phyloP scores from a whole-genome alignment of 176 grass and related monocot genomes.

The Aechmea fasciata region DNA sequence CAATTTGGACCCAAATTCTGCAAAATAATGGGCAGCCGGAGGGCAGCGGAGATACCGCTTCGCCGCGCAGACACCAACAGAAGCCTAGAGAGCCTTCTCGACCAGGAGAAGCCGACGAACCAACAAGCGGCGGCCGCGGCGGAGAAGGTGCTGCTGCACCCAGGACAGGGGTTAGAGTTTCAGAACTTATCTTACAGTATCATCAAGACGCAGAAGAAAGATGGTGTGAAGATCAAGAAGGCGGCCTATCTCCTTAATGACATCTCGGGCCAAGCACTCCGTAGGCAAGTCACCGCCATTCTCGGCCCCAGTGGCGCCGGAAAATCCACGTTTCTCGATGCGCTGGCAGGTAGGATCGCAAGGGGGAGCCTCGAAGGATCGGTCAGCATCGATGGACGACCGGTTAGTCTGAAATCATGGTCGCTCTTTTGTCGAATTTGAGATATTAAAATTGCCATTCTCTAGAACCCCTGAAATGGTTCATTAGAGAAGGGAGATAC shows the following conservation, averaged over 20 bases:
- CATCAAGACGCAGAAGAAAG: slow-evolving; percentile 66
- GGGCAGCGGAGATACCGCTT: background rate
- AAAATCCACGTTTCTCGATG: slow-evolving; percentile 72
- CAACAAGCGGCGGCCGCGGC: background rate
- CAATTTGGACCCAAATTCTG: background rate
- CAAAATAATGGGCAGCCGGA: slow-evolving; percentile 16
- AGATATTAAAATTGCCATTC: too few species aligned
- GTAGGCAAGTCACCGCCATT: slow-evolving; percentile 44
- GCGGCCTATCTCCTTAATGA: slow-evolving; percentile 60
- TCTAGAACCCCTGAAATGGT: background rate
- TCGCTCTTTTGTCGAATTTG: background rate
- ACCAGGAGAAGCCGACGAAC: background rate
- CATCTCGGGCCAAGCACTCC: slow-evolving; percentile 53
- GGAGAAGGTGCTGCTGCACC: slow-evolving; percentile 28
- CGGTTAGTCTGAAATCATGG: slow-evolving; percentile 22
- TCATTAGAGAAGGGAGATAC: background rate
- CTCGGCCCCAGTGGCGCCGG: slow-evolving; percentile 61
- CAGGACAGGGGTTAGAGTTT: slow-evolving; percentile 55
- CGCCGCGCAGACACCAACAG: slow-evolving; percentile 11
- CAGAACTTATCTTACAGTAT: slow-evolving; percentile 59
- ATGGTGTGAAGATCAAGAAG: slow-evolving; percentile 38
- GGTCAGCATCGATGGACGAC: slow-evolving; percentile 37
- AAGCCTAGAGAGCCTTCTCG: slow-evolving; percentile 53
- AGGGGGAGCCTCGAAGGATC: slow-evolving; percentile 56
- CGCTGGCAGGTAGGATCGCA: slow-evolving; percentile 48